Conservation (phyloP, 1,284 basidiomycete species). For the Moesziomyces sp. region DNA sequence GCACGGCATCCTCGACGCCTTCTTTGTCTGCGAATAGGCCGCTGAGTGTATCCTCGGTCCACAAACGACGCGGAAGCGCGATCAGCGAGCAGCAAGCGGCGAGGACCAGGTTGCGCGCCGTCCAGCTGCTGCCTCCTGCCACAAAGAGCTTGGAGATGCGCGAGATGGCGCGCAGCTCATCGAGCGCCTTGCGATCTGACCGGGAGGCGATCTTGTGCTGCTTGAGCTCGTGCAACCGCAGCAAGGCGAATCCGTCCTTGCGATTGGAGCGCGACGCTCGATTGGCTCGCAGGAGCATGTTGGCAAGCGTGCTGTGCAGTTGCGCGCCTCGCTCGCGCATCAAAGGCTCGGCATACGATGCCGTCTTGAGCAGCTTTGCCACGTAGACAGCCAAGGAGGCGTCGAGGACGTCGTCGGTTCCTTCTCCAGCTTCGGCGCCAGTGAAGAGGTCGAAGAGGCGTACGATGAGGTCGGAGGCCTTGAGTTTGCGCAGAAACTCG, state of each 20-base stretch:
- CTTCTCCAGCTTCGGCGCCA: conserved; percentile 37
- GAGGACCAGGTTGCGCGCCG: conserved; percentile 37
- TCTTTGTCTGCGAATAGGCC: conserved; percentile 16
- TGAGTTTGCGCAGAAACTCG: conserved; percentile 49
- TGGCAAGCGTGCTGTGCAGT: conserved; percentile 14
- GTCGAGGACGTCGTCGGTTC: conserved; percentile 43
- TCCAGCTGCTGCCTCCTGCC: conserved; percentile 19
- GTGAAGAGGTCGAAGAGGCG: conserved; percentile 35
- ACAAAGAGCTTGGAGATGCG: conserved; percentile 40
- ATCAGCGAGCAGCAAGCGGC: conserved; percentile 32
- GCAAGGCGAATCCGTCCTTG: conserved; percentile 37
- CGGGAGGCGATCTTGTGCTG: conserved; percentile 27
- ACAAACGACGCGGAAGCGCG: conserved; percentile 32
- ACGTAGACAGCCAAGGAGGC: conserved; percentile 32
- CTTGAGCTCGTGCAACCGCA: conserved; percentile 33
- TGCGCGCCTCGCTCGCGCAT: conserved; percentile 28
- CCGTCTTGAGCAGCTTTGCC: conserved; percentile 30
- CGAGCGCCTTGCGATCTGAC: conserved; percentile 24
- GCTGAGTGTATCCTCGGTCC: conserved; percentile 16
- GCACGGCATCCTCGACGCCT: conserved; percentile 3
- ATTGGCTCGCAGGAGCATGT: conserved; percentile 17
- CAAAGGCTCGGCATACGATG: conserved; percentile 25
- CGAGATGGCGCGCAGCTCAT: conserved; percentile 37
- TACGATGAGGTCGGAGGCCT: conserved; percentile 42
- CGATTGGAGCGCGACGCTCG: conserved; percentile 7